Evolutionary conservation across 352 stramenopile genomes (phyloP).

Genomic region (Halophytophthora polymorphica): DNA sequence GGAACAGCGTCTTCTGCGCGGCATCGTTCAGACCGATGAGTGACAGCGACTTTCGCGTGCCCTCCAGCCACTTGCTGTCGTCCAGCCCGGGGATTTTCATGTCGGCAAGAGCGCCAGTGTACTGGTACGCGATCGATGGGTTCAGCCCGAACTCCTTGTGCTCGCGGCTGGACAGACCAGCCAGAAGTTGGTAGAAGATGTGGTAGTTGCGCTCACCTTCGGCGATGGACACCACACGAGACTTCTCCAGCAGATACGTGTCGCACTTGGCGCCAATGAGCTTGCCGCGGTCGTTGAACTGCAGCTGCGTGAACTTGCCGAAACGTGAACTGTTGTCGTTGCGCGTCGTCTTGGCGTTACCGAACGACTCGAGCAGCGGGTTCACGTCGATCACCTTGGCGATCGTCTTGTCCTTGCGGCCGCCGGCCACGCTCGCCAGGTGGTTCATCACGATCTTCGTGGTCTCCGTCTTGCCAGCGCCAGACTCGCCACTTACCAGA

Average conservation of each 20-base stretch:
- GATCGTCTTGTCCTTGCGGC: conserved; percentile 86
- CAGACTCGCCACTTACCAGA: conserved; percentile 83
- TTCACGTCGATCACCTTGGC: conserved; percentile 92
- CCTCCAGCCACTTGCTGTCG: conserved; percentile 78
- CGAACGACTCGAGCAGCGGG: conserved; percentile 91
- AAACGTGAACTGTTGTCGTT: conserved; percentile 93
- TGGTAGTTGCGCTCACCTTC: conserved; percentile 98
- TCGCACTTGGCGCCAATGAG: conserved; percentile 87
- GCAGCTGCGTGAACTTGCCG: conserved; percentile 89
- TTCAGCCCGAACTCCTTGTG: conserved; percentile 66
- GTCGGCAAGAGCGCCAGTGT: conserved; percentile 64
- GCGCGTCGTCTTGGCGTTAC: conserved; percentile 92
- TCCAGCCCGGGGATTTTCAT: conserved; percentile 86
- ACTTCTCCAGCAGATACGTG: conserved; percentile 97
- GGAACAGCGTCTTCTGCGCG: conserved; percentile 74
- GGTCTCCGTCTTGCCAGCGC: conserved; percentile 95
- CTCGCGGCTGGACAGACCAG: conserved; percentile 53
- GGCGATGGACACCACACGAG: conserved; percentile 91
- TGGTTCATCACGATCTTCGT: conserved; percentile 95
- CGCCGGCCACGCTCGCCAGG: conserved; percentile 75
- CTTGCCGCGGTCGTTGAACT: conserved; percentile 79
- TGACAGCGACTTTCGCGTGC: conserved; percentile 76
- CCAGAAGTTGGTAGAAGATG: conserved; percentile 96
- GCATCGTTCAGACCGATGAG: conserved; percentile 65
- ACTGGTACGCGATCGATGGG: conserved; percentile 61